A percentile compares a stretch with the other conserved stretches of the same genome.
These are phyloP conservation scores for Fraxinus latifolia DNA, from an alignment of 305 asterid species.

Conservation along the genomic window DNA sequence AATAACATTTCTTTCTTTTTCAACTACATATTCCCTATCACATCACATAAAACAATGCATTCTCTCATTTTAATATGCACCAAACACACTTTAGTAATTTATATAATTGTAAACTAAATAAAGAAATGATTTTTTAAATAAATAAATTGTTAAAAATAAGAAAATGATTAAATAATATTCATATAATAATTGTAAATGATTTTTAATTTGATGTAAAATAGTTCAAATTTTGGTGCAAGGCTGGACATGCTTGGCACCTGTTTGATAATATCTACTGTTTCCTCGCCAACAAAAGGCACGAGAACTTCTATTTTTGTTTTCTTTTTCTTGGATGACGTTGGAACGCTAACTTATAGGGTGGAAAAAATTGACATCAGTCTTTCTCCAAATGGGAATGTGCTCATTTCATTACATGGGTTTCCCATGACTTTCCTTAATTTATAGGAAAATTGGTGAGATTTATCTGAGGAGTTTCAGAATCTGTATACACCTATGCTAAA, in stretches of 20 bases:
- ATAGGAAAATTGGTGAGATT: conserved; percentile 15
- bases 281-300: neutral
- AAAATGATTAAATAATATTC: too few relatives aligned
- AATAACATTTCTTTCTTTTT: too few relatives aligned
- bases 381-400: neutral
- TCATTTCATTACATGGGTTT: neutral
- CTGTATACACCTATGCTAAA: neutral
- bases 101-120: too few relatives aligned
- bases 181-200: too few relatives aligned
- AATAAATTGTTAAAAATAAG: neutral
- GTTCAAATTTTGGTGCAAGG: too few relatives aligned
- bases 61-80: too few relatives aligned
- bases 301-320: neutral
- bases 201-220: too few relatives aligned
- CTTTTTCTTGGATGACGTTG: neutral
- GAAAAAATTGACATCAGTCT: neutral
- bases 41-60: too few relatives aligned
- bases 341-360: neutral
- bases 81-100: too few relatives aligned
- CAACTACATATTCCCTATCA: too few relatives aligned
- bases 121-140: too few relatives aligned
- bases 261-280: too few relatives aligned
- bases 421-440: conserved; percentile 11
- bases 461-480: conserved; percentile 17
- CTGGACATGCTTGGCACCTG: neutral